phyloP scores from a whole-genome alignment of 2,329 filamentous ascomycete species.

The Fusarium devonianum region DNA sequence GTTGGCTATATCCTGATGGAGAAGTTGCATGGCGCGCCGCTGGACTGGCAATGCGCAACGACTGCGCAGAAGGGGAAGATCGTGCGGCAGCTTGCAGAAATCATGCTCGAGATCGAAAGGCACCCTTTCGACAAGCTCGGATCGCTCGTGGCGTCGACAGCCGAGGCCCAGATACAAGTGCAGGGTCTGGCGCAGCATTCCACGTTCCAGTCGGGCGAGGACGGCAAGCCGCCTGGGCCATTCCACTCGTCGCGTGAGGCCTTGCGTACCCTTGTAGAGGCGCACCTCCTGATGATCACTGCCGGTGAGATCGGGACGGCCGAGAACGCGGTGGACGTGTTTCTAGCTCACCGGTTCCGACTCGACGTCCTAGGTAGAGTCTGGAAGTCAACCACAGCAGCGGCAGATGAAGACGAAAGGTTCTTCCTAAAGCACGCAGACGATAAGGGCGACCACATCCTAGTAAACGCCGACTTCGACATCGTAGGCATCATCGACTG shows the following conservation, averaged over 20 bases:
- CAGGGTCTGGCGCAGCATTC: no score
- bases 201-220: no score
- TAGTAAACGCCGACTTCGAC: conserved; percentile 52
- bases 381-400: conserved; percentile 29
- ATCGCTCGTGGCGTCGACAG: conserved; percentile 6
- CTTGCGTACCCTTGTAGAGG: no score
- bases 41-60: conserved; percentile 17
- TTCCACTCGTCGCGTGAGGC: no score
- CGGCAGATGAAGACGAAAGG: background rate
- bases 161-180: no score
- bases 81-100: conserved; percentile 17
- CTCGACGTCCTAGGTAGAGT: no score
- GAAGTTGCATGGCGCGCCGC: conserved; percentile 21
- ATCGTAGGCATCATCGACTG: conserved; percentile 48
- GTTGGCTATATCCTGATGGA: conserved; percentile 20
- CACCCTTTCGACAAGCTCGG: conserved; percentile 19
- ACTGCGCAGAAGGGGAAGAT: conserved; percentile 17
- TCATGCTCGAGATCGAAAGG: conserved; percentile 17
- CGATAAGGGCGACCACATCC: conserved; percentile 55
- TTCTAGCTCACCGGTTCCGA: no score
- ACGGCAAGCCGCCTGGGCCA: no score
- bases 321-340: no score
- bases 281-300: no score
- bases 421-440: conserved; percentile 56
- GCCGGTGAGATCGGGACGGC: no score